Evolutionary conservation across 768 basidiomycete genomes (phyloP).

Genomic region (Suillus ampliporus): DNA sequence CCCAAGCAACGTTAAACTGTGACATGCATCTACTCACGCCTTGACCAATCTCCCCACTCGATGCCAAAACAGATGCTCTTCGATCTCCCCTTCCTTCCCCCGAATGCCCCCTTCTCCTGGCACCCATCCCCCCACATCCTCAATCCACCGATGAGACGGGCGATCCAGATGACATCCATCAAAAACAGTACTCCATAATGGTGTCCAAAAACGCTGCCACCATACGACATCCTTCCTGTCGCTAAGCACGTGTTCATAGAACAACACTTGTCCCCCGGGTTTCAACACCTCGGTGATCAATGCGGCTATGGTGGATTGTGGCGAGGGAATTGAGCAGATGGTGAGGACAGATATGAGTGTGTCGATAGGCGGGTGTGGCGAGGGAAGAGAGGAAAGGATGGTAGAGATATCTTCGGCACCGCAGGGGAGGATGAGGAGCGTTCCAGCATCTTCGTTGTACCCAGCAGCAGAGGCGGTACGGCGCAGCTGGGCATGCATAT

Average conservation of each 20-base stretch:
- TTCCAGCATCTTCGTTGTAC: constrained; percentile 56
- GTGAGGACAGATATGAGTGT: constrained; percentile 71
- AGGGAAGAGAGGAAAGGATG: constrained; percentile 49
- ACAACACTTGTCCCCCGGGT: constrained; percentile 67
- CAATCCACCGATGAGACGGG: constrained; percentile 54
- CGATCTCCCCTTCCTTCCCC: constrained; percentile 55
- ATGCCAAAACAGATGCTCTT: constrained; percentile 68
- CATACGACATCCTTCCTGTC: constrained; percentile 57
- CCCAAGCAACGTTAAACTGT: neutral
- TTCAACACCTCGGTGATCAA: constrained; percentile 60
- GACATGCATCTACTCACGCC: constrained; percentile 18
- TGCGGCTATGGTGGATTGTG: constrained; percentile 50
- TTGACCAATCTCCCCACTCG: constrained; percentile 63
- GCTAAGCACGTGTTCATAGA: constrained; percentile 74
- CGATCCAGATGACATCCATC: constrained; percentile 72
- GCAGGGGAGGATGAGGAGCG: constrained; percentile 61
- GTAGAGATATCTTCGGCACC: constrained; percentile 63
- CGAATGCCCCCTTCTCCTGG: constrained; percentile 44
- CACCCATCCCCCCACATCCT: constrained; percentile 54
- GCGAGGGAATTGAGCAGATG: constrained; percentile 66
- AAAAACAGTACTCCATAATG: constrained; percentile 63
- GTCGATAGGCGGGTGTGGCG: constrained; percentile 49
- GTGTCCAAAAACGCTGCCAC: constrained; percentile 81
- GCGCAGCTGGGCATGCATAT: constrained; percentile 66
- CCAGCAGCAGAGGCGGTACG: constrained; percentile 54